A percentile compares a stretch with the other conserved stretches of the same genome.
These are phyloP conservation scores for Sphaerostilbella broomeana DNA, from an alignment of 2,329 filamentous ascomycete species.

Conservation along the genomic window DNA sequence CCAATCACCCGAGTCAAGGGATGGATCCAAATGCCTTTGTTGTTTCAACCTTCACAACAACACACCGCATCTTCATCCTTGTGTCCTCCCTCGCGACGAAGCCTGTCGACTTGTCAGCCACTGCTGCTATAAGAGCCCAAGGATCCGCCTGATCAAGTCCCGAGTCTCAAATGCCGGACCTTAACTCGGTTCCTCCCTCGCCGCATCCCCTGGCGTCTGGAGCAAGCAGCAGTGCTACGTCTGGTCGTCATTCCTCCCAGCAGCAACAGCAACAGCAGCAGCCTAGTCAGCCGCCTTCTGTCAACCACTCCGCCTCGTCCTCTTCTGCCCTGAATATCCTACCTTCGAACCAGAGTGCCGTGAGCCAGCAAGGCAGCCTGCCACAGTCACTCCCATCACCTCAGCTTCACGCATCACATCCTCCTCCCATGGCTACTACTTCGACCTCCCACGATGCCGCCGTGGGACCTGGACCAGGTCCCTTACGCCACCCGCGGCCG, in stretches of 20 bases:
- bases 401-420: no score
- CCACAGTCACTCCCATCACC: slow-evolving; percentile 27
- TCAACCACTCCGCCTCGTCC: slow-evolving; percentile 36
- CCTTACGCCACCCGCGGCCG: slow-evolving; percentile 78
- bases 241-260: slow-evolving; percentile 39
- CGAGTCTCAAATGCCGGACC: slow-evolving; percentile 54
- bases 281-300: slow-evolving; percentile 33
- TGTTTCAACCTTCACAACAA: slow-evolving; percentile 6
- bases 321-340: slow-evolving; percentile 47
- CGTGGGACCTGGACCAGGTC: slow-evolving; percentile 53
- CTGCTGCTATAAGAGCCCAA: slow-evolving; percentile 2
- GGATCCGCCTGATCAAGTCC: background rate
- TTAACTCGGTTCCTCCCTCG: slow-evolving; percentile 49
- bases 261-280: no score
- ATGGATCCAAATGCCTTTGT: slow-evolving; percentile 10
- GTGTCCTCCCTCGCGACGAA: background rate
- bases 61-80: slow-evolving; percentile 13
- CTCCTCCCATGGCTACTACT: slow-evolving; percentile 20
- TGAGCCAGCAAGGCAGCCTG: slow-evolving; percentile 34
- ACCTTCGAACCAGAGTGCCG: slow-evolving; percentile 47
- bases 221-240: slow-evolving; percentile 28
- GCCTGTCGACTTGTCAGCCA: slow-evolving; percentile 3
- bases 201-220: slow-evolving; percentile 40
- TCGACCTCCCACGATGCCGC: slow-evolving; percentile 32
- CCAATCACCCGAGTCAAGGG: background rate